These are phyloP conservation scores for Ilex aquifolium DNA, from an alignment of 257 asterid species.

Conservation along the genomic window DNA sequence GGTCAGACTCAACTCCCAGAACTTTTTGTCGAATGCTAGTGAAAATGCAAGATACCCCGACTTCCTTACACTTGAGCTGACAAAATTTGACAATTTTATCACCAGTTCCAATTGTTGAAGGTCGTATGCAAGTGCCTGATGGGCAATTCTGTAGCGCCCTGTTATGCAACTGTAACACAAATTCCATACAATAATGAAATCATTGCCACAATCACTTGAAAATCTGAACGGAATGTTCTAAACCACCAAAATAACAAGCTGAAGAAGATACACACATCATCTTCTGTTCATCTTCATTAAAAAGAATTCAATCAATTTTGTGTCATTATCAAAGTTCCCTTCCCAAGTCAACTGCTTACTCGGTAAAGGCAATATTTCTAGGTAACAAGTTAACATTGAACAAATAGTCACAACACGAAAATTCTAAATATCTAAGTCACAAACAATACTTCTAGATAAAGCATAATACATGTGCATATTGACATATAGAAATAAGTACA, in stretches of 20 bases:
- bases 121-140: slow-evolving; percentile 24
- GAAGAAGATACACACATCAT: neutral
- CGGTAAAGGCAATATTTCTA: too few species aligned
- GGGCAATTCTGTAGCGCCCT: slow-evolving; percentile 35
- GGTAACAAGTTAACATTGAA: too few species aligned
- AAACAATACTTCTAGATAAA: too few species aligned
- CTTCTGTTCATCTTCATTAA: neutral
- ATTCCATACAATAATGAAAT: neutral
- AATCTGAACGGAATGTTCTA: neutral
- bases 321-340: neutral
- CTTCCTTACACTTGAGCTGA: slow-evolving; percentile 9
- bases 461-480: too few species aligned
- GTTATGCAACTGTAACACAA: slow-evolving; percentile 41
- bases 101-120: slow-evolving; percentile 33
- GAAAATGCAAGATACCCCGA: slow-evolving; percentile 33
- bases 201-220: neutral
- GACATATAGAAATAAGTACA: too few species aligned
- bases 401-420: too few species aligned
- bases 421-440: too few species aligned
- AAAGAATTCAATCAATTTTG: neutral
- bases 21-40: slow-evolving; percentile 19
- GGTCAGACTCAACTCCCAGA: slow-evolving; percentile 29
- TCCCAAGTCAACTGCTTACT: too few species aligned
- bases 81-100: slow-evolving; percentile 23
- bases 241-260: too few species aligned